Conservation (phyloP, 2,329 filamentous ascomycete genomes). For the Cladosporium phlei region DNA sequence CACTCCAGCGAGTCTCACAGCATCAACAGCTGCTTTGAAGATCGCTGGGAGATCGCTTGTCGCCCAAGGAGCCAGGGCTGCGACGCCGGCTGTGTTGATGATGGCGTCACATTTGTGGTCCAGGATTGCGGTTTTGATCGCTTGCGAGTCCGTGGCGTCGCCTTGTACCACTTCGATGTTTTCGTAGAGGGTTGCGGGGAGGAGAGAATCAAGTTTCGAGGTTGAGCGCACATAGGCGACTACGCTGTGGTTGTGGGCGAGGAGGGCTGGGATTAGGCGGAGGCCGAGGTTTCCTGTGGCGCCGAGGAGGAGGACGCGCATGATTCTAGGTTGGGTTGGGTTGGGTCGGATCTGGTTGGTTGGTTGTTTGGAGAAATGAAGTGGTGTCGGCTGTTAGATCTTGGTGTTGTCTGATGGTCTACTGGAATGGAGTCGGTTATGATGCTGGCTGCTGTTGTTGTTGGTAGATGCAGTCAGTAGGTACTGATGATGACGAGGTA, state of each 20-base stretch:
- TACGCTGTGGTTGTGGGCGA: slow-evolving; percentile 34
- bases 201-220: slow-evolving; percentile 34
- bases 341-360: background rate
- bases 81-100: slow-evolving; percentile 38
- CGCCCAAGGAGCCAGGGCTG: slow-evolving; percentile 36
- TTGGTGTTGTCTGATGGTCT: background rate
- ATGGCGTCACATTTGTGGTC: slow-evolving; percentile 37
- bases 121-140: slow-evolving; percentile 35
- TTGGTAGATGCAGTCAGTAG: too few species aligned
- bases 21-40: slow-evolving; percentile 33
- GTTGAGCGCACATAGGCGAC: slow-evolving; percentile 38
- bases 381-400: background rate
- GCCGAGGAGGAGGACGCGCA: slow-evolving; percentile 20
- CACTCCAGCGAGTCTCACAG: slow-evolving; percentile 31
- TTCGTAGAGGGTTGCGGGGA: slow-evolving; percentile 31
- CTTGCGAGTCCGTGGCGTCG: slow-evolving; percentile 33
- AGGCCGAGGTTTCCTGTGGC: slow-evolving; percentile 20
- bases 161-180: slow-evolving; percentile 35
- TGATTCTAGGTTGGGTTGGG: background rate
- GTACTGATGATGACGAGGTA: too few species aligned
- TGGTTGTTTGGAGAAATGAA: background rate
- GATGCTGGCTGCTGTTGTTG: too few species aligned
- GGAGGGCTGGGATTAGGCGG: slow-evolving; percentile 23
- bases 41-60: slow-evolving; percentile 35
- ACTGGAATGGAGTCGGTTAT: background rate